Conservation (phyloP, 2,329 filamentous ascomycete species). For the Diplodia mutila region DNA sequence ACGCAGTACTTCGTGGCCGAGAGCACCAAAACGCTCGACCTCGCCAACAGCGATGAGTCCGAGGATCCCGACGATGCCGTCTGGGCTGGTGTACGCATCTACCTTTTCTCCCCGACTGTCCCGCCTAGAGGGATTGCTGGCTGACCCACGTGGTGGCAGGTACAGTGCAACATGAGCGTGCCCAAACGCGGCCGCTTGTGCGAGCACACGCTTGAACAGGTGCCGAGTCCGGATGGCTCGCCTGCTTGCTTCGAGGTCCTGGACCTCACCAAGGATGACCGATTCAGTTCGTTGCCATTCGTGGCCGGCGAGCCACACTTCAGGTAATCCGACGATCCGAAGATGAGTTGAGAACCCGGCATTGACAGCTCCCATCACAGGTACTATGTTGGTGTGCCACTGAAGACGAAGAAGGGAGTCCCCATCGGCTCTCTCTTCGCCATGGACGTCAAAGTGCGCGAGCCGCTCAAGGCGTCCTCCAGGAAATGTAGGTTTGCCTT, state of each 20-base stretch:
- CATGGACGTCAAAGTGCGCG: slow-evolving; percentile 34
- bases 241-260: slow-evolving; percentile 46
- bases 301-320: slow-evolving; percentile 35
- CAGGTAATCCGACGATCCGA: neutral
- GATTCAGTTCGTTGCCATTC: slow-evolving; percentile 39
- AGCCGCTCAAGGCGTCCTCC: slow-evolving; percentile 28
- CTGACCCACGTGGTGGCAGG: neutral
- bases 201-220: slow-evolving; percentile 36
- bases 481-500: slow-evolving; percentile 29
- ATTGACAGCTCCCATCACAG: slow-evolving; percentile 7
- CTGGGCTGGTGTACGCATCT: slow-evolving; percentile 39
- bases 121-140: neutral
- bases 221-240: slow-evolving; percentile 32
- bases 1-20: slow-evolving; percentile 58
- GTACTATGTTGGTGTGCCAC: slow-evolving; percentile 41
- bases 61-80: slow-evolving; percentile 39
- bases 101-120: neutral
- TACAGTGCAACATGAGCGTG: slow-evolving; percentile 35
- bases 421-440: slow-evolving; percentile 41
- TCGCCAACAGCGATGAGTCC: slow-evolving; percentile 40
- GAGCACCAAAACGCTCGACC: slow-evolving; percentile 48
- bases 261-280: slow-evolving; percentile 38
- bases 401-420: slow-evolving; percentile 37
- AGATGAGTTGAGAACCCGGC: no score
- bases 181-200: slow-evolving; percentile 41